phyloP scores from a whole-genome alignment of 2,329 filamentous ascomycete genomes.

The Samsoniella hepiali region DNA sequence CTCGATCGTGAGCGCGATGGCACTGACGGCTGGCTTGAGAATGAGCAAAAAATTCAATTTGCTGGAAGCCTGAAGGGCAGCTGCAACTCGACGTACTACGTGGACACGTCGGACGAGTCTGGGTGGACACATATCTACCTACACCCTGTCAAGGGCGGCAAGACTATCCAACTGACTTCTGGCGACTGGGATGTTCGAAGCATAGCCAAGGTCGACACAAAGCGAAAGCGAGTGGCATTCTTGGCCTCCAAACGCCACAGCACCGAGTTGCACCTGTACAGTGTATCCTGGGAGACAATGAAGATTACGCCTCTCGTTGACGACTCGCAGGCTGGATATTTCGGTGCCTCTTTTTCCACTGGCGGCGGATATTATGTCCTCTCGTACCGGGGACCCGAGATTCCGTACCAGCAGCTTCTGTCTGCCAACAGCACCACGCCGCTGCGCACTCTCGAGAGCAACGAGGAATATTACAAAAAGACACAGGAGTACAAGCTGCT shows the following conservation, averaged over 20 bases:
- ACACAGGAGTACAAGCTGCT: conserved; percentile 60
- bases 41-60: conserved; percentile 54
- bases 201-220: conserved; percentile 58
- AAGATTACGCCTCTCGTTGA: conserved; percentile 60
- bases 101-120: conserved; percentile 63
- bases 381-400: conserved; percentile 61
- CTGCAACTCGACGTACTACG: conserved; percentile 49
- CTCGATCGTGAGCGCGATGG: conserved; percentile 54
- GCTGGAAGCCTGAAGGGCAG: conserved; percentile 44
- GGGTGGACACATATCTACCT: conserved; percentile 70
- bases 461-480: conserved; percentile 52
- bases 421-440: conserved; percentile 51
- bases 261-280: conserved; percentile 66
- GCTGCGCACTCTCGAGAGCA: conserved; percentile 57
- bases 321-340: conserved; percentile 55
- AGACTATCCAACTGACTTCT: conserved; percentile 55
- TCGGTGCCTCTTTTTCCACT: conserved; percentile 63
- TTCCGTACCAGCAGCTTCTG: conserved; percentile 68
- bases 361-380: conserved; percentile 63
- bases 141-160: conserved; percentile 54
- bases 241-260: conserved; percentile 62
- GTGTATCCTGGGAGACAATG: conserved; percentile 55
- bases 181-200: conserved; percentile 64
- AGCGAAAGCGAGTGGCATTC: conserved; percentile 59
- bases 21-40: conserved; percentile 60